Evolutionary conservation across 1,284 basidiomycete species (phyloP).

Genomic region (Cerioporus squamosus): DNA sequence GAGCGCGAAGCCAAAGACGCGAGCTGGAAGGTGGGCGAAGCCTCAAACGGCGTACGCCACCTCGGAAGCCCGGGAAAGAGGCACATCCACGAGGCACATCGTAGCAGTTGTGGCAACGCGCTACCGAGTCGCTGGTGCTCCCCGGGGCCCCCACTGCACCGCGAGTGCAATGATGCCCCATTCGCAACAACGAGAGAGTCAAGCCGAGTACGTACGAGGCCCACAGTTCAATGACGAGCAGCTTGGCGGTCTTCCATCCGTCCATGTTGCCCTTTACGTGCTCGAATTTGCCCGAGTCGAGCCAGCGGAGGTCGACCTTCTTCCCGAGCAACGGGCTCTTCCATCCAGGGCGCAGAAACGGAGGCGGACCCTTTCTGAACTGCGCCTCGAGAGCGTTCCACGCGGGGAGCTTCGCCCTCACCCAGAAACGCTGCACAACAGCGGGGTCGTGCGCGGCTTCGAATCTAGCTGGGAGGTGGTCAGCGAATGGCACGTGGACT

Average conservation of each 20-base stretch:
- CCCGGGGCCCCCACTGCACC: not conserved
- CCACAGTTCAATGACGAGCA: constrained; percentile 38
- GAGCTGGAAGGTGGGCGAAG: not conserved
- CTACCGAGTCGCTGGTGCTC: too few species aligned
- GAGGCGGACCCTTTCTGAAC: constrained; percentile 36
- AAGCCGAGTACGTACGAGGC: constrained; percentile 32
- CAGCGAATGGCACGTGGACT: not conserved
- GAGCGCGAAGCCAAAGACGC: constrained; percentile 7
- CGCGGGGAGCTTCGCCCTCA: constrained; percentile 33
- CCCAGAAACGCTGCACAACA: constrained; percentile 31
- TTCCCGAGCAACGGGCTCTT: constrained; percentile 35
- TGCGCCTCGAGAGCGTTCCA: constrained; percentile 36
- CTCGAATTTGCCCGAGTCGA: constrained; percentile 34
- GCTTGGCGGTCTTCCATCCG: constrained; percentile 34
- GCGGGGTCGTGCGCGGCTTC: constrained; percentile 30
- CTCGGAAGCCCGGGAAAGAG: not conserved
- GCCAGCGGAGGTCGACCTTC: constrained; percentile 34
- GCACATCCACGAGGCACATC: too few species aligned
- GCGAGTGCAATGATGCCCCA: not conserved
- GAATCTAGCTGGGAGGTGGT: constrained; percentile 26
- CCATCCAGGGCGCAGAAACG: constrained; percentile 39
- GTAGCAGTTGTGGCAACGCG: too few species aligned
- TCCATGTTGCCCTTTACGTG: constrained; percentile 32
- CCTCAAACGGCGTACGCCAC: not conserved
- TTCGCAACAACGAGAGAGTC: not conserved